phyloP scores from a whole-genome alignment of 179 eudicot genomes.

The Spergularia azorica region DNA sequence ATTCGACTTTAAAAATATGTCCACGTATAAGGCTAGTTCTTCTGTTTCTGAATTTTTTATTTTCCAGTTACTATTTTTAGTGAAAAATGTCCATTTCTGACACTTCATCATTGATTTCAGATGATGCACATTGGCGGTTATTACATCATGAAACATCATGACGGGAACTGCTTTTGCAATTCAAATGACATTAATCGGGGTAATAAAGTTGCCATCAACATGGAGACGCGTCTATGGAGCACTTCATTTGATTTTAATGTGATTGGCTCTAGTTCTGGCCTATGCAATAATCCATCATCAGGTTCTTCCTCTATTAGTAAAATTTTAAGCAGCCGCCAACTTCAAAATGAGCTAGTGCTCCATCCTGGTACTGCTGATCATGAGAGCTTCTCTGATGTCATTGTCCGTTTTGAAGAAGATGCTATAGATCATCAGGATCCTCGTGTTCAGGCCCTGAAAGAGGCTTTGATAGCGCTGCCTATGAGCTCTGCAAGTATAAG shows the following conservation, averaged over 20 bases:
- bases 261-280: conserved; percentile 31
- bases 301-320: conserved; percentile 27
- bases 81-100: conserved; percentile 23
- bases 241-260: conserved; percentile 50
- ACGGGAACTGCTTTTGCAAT: conserved; percentile 54
- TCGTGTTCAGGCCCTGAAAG: conserved; percentile 35
- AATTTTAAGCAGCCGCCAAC: conserved; percentile 23
- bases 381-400: conserved; percentile 48
- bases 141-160: conserved; percentile 62
- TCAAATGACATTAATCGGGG: conserved; percentile 27
- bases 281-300: conserved; percentile 24
- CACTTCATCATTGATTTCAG: conserved; percentile 47
- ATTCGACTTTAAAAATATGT: conserved; percentile 53
- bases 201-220: conserved; percentile 44
- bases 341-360: conserved; percentile 37
- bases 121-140: conserved; percentile 54
- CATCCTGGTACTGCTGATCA: conserved; percentile 29
- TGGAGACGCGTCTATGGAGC: conserved; percentile 50
- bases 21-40: conserved; percentile 59
- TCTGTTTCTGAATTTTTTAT: conserved; percentile 7
- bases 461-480: conserved; percentile 29
- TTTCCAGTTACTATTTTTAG: not conserved
- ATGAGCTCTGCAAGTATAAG: conserved; percentile 27
- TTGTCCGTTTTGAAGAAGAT: conserved; percentile 46
- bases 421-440: conserved; percentile 32